These are phyloP conservation scores for Suillus sp. DNA, from an alignment of 768 basidiomycete species.

Conservation along the genomic window DNA sequence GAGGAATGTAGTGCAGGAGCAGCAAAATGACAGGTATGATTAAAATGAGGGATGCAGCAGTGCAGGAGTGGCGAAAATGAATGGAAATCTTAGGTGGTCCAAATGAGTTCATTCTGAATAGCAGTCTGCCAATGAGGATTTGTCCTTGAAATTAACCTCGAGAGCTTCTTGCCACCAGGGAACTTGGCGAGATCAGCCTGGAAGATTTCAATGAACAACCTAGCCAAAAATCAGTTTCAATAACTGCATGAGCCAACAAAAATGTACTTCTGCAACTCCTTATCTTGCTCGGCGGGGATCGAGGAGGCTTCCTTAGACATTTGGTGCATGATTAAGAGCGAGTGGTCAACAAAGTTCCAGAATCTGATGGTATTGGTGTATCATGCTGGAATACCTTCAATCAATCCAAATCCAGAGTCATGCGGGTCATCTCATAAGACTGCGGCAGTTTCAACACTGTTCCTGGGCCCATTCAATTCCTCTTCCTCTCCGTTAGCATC, in stretches of 20 bases:
- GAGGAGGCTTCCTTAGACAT: background rate
- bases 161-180: background rate
- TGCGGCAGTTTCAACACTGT: background rate
- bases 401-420: background rate
- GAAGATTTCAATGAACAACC: background rate
- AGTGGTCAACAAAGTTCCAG: background rate
- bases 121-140: background rate
- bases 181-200: background rate
- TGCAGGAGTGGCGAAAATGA: background rate
- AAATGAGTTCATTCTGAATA: background rate
- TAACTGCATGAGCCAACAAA: background rate
- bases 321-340: background rate
- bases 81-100: too few species aligned
- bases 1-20: background rate
- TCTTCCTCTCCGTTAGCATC: background rate
- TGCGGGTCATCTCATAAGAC: background rate
- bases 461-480: background rate
- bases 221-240: background rate
- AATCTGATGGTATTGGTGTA: background rate
- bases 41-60: background rate
- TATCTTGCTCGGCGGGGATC: background rate
- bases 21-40: background rate
- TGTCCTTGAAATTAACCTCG: background rate
- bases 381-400: background rate
- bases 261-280: background rate